A percentile compares a stretch with the other conserved stretches of the same genome.
Conservation (phyloP, 176 grass and related monocot species). For the Bromus sterilis region DNA sequence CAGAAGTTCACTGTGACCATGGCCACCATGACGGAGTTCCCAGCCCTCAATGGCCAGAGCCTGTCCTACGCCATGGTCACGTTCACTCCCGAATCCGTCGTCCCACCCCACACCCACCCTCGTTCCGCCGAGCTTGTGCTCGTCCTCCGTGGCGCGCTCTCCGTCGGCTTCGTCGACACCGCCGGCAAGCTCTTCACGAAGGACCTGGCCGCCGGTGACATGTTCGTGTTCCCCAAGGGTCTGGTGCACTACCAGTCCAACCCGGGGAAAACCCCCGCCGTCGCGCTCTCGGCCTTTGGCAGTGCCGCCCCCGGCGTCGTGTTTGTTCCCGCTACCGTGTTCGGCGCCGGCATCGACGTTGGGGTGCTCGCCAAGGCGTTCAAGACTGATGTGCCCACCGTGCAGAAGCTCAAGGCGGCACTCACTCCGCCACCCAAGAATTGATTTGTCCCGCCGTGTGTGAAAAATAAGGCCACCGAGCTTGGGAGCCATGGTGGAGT, state of each 20-base stretch:
- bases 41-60: conserved; percentile 42
- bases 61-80: conserved; percentile 20
- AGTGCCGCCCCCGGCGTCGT: conserved; percentile 13
- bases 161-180: conserved; percentile 33
- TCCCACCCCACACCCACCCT: conserved; percentile 43
- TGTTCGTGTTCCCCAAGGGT: conserved; percentile 44
- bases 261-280: neutral
- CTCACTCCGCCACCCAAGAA: neutral
- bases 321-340: neutral
- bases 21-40: conserved; percentile 14
- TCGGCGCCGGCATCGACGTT: conserved; percentile 12
- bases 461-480: too few species aligned
- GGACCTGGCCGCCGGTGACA: conserved; percentile 7
- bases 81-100: conserved; percentile 22
- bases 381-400: neutral
- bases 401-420: conserved; percentile 1
- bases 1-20: conserved; percentile 6
- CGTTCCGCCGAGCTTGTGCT: conserved; percentile 35
- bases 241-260: conserved; percentile 43
- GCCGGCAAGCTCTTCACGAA: conserved; percentile 14
- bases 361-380: conserved; percentile 18
- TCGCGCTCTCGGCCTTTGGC: conserved; percentile 12
- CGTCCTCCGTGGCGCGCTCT: conserved; percentile 28
- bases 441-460: neutral
- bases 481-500: too few species aligned